Conservation (phyloP, 495 filamentous ascomycete genomes). For the Apiosordaria backusii region DNA sequence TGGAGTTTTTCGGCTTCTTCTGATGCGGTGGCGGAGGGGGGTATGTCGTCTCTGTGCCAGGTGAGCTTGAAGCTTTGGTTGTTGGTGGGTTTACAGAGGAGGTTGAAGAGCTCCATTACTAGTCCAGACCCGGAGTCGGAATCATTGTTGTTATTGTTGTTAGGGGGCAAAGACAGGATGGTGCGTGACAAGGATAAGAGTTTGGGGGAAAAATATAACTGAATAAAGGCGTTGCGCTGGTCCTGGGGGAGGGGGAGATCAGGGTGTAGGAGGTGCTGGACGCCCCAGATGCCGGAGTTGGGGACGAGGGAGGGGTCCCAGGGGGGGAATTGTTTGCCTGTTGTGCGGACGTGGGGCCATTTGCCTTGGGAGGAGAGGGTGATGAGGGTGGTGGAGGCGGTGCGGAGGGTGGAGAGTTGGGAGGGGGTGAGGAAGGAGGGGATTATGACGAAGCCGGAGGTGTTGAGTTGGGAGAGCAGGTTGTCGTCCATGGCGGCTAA, state of each 20-base stretch:
- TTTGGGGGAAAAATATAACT: conserved; percentile 60
- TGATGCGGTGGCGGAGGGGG: conserved; percentile 49
- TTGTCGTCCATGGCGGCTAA: not conserved
- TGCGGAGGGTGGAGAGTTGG: conserved; percentile 45
- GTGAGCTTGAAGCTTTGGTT: conserved; percentile 59
- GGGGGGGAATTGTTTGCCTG: conserved; percentile 83
- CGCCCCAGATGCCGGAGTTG: conserved; percentile 68
- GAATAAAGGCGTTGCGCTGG: conserved; percentile 51
- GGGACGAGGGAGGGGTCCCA: conserved; percentile 50
- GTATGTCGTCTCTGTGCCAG: conserved; percentile 79
- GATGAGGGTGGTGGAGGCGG: conserved; percentile 51
- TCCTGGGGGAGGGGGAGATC: conserved; percentile 40
- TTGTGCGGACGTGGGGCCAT: conserved; percentile 77
- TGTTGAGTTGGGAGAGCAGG: conserved; percentile 28
- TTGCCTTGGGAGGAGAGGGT: conserved; percentile 54
- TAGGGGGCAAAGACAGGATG: not conserved
- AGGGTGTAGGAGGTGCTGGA: conserved; percentile 79
- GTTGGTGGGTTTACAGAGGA: conserved; percentile 59
- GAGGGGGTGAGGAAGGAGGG: conserved; percentile 32
- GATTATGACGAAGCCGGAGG: conserved; percentile 38
- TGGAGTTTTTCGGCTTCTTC: conserved; percentile 51
- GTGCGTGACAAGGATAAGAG: conserved; percentile 39
- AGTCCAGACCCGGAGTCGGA: too few relatives aligned
- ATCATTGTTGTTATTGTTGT: conserved; percentile 15
- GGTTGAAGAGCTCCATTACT: conserved; percentile 79